Conservation (phyloP, 371 early-diverging fungal species). For the Quaeritorhiza haematococci region DNA sequence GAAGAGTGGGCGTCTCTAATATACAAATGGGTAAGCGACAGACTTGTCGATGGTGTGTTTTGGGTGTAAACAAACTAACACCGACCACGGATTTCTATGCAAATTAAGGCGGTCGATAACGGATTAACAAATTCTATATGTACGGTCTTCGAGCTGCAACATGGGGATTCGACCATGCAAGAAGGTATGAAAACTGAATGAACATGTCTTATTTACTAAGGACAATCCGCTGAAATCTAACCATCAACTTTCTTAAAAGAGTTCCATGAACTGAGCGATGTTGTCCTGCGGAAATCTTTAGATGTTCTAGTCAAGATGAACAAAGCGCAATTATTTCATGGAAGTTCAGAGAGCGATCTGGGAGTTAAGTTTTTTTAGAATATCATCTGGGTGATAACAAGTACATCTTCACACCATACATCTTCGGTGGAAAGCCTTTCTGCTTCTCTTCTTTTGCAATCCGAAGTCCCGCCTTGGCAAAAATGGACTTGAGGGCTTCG, state of each 20-base stretch:
- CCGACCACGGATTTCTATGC: background rate
- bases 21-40: conserved; percentile 65
- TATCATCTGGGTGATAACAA: conserved; percentile 1
- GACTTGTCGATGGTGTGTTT: background rate
- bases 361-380: conserved; percentile 80
- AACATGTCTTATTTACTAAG: background rate
- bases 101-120: conserved; percentile 52
- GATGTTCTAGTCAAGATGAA: conserved; percentile 73
- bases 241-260: conserved; percentile 40
- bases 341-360: conserved; percentile 66
- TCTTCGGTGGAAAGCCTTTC: conserved; percentile 70
- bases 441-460: conserved; percentile 70
- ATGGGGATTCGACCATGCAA: conserved; percentile 71
- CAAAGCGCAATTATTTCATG: conserved; percentile 75
- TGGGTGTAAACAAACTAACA: background rate
- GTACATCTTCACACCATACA: conserved; percentile 84
- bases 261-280: conserved; percentile 67
- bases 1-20: conserved; percentile 84
- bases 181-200: conserved; percentile 43
- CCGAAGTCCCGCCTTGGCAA: conserved; percentile 63
- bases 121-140: conserved; percentile 76
- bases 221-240: conserved; percentile 19
- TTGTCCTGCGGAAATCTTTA: conserved; percentile 65
- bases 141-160: conserved; percentile 76
- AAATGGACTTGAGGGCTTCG: conserved; percentile 59